phyloP scores from a whole-genome alignment of 2,329 filamentous ascomycete genomes.

The Pseudocercospora crystallina region DNA sequence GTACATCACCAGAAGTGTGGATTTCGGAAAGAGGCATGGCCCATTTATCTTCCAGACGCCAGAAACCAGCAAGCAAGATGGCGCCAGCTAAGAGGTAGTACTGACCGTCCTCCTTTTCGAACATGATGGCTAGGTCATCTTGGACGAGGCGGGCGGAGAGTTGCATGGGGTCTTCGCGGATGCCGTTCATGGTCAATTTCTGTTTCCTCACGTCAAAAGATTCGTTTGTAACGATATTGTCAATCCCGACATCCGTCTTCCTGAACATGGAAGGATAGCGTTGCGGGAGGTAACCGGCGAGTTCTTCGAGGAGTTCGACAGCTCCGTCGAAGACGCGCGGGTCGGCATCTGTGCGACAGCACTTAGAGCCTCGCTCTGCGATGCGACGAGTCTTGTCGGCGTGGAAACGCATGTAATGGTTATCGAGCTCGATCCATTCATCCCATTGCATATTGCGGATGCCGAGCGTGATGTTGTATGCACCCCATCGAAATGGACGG shows the following conservation, averaged over 20 bases:
- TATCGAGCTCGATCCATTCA: conserved; percentile 85
- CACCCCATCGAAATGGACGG: conserved; percentile 72
- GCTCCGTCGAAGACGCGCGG: conserved; percentile 60
- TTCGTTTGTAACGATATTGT: conserved; percentile 71
- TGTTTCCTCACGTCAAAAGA: conserved; percentile 65
- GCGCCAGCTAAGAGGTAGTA: conserved; percentile 78
- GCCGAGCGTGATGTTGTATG: conserved; percentile 74
- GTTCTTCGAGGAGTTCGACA: conserved; percentile 72
- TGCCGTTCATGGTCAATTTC: conserved; percentile 50
- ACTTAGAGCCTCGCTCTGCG: conserved; percentile 63
- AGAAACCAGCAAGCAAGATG: conserved; percentile 78
- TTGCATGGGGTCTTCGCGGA: conserved; percentile 72
- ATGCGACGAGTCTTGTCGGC: conserved; percentile 69
- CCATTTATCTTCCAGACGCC: conserved; percentile 77
- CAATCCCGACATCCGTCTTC: conserved; percentile 63
- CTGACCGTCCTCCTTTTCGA: conserved; percentile 71
- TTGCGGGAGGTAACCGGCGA: conserved; percentile 67
- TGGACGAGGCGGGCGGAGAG: conserved; percentile 71
- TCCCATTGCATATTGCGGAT: conserved; percentile 67
- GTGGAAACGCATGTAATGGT: conserved; percentile 72
- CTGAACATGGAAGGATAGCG: conserved; percentile 72
- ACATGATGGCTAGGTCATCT: conserved; percentile 82
- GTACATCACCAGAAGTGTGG: conserved; percentile 75
- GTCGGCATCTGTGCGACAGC: conserved; percentile 67
- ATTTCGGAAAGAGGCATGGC: conserved; percentile 78